Evolutionary conservation across 108 stramenopile genomes (phyloP), one percentile per base, ranked within the genome.

Genomic region (Skeletonema marinoi): DNA sequence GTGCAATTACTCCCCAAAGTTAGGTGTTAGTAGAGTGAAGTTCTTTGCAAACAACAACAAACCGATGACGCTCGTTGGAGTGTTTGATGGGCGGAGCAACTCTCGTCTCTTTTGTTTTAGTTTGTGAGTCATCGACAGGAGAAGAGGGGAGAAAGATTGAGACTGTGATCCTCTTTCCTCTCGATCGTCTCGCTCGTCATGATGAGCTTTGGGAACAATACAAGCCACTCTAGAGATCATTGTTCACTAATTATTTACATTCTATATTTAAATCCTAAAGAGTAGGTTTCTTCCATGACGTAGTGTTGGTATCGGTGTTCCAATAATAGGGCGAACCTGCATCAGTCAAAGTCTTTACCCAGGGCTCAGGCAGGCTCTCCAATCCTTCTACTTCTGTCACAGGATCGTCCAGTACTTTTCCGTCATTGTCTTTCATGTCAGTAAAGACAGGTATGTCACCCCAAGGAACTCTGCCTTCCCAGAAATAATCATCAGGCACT

Each of bases 401-500:
- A 30, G 72, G 71, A 30, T 78, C 82, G n/a, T 78, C 74, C 32
- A 93, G 17, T 14, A 51, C 39, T 54, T 89, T 85, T 19, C 90
- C 90, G 32, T 83, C 67, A 70, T 71, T 82, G 68, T 88, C 91
- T 32, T 78, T 68, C 79, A 92, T 78, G 16, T 72, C 65, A 2
- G 67, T 69, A 83, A 94, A 95, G 39, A 90, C 85, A 11, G 95
- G 95, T 33, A 93, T 71, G 70, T 92, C 74, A 4, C 87, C 92
- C 95, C 95, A 96, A 19, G 85, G 87, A 60, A 96, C 82, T 35
- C 92, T 86, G 2, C 90, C 95, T 63, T 91, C 81, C 74, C 80
- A 74, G 68, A 88, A 92, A 50, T 90, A 88, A 4, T 81, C 75
- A 61, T 91, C 90, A 19, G 92, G 92, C 36, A 89, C 78, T 72